These are phyloP conservation scores for Immersiporthe knoxdaviesiana DNA, from an alignment of 2,329 filamentous ascomycete genomes.

Conservation along the genomic window DNA sequence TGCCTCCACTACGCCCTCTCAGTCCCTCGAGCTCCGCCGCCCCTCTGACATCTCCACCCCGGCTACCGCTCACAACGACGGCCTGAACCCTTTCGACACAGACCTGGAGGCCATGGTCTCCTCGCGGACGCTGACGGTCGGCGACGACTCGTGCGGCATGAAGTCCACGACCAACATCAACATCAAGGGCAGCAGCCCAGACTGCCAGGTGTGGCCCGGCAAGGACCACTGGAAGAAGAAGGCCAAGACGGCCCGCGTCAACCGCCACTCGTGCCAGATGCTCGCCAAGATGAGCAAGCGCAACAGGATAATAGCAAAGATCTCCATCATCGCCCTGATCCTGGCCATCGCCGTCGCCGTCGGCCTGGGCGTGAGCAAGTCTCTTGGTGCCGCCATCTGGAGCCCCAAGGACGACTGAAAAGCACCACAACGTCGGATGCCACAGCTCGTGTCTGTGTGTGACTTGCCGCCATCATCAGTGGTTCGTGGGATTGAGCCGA, in stretches of 20 bases:
- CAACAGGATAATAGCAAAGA: slow-evolving; percentile 57
- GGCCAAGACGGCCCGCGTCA: slow-evolving; percentile 59
- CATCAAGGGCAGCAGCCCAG: slow-evolving; percentile 46
- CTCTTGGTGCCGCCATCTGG: slow-evolving; percentile 63
- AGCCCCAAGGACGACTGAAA: slow-evolving; percentile 40
- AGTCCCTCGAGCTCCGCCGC: slow-evolving; percentile 27
- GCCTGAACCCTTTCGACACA: slow-evolving; percentile 57
- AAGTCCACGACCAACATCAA: slow-evolving; percentile 40
- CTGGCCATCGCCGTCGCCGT: slow-evolving; percentile 58
- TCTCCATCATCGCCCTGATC: slow-evolving; percentile 47
- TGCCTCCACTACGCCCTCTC: not conserved
- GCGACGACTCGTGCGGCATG: slow-evolving; percentile 41
- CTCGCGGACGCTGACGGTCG: slow-evolving; percentile 22
- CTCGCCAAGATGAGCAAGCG: slow-evolving; percentile 58
- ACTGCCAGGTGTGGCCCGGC: slow-evolving; percentile 63
- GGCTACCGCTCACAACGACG: slow-evolving; percentile 42
- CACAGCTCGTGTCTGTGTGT: not conserved
- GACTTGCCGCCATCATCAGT: not conserved
- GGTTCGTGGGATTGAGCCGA: slow-evolving; percentile 1
- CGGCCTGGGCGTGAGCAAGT: slow-evolving; percentile 64
- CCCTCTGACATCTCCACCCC: slow-evolving; percentile 48
- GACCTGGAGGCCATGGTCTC: slow-evolving; percentile 60
- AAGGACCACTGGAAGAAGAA: slow-evolving; percentile 63
- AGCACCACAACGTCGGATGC: slow-evolving; percentile 7
- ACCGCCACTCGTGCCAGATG: slow-evolving; percentile 54